Evolutionary conservation across 805 yeast genomes (phyloP).

Genomic region (Teunomyces lycoperdinae): DNA sequence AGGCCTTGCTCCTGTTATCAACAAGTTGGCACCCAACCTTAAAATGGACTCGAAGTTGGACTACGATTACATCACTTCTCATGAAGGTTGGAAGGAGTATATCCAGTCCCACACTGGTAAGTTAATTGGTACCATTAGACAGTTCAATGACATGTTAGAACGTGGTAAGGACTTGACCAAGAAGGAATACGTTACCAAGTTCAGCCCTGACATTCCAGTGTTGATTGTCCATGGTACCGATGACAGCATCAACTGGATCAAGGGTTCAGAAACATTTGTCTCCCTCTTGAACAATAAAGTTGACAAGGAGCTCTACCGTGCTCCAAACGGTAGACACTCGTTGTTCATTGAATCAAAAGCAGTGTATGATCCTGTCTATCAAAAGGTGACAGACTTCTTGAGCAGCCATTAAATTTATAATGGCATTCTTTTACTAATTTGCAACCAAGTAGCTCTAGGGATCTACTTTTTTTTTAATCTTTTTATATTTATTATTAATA

Average conservation of each 20-base stretch:
- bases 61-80: constrained; percentile 52
- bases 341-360: constrained; percentile 47
- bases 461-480: no score
- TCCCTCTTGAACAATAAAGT: constrained; percentile 27
- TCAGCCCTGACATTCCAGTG: constrained; percentile 44
- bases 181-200: constrained; percentile 31
- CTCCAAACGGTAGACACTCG: constrained; percentile 41
- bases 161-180: constrained; percentile 56
- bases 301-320: constrained; percentile 26
- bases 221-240: constrained; percentile 59
- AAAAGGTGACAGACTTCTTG: constrained; percentile 40
- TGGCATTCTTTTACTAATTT: background rate
- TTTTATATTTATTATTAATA: background rate
- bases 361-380: constrained; percentile 31
- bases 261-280: constrained; percentile 45
- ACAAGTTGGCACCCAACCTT: constrained; percentile 43
- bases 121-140: constrained; percentile 51
- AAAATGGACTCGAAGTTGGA: constrained; percentile 55
- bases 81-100: constrained; percentile 45
- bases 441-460: background rate
- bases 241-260: constrained; percentile 60
- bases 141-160: constrained; percentile 57
- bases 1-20: constrained; percentile 37
- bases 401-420: constrained; percentile 1
- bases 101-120: constrained; percentile 38